Evolutionary conservation across 2,329 filamentous ascomycete genomes (phyloP).

Genomic region (Cadophora gregata): DNA sequence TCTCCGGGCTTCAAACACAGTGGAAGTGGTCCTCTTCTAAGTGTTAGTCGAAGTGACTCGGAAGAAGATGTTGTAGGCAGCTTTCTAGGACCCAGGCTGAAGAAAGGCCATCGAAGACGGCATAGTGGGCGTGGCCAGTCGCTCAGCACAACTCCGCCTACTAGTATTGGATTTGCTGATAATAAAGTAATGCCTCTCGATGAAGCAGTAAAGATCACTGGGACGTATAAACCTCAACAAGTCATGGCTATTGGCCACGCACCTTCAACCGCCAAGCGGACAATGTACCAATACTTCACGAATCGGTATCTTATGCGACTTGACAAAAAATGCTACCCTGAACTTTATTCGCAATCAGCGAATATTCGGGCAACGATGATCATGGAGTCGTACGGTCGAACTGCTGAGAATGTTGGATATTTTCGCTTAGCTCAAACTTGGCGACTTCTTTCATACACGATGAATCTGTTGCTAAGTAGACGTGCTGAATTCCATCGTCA

Average conservation of each 20-base stretch:
- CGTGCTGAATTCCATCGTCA: conserved; percentile 64
- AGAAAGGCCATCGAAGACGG: conserved; percentile 50
- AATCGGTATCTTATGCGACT: conserved; percentile 62
- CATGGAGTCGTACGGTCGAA: conserved; percentile 61
- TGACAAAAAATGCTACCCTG: conserved; percentile 25
- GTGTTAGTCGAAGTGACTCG: conserved; percentile 66
- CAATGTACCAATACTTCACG: conserved; percentile 62
- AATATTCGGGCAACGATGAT: conserved; percentile 54
- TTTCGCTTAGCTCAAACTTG: conserved; percentile 69
- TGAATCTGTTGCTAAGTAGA: conserved; percentile 58
- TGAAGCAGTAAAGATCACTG: conserved; percentile 62
- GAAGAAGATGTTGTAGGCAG: conserved; percentile 68
- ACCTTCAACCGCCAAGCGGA: conserved; percentile 56
- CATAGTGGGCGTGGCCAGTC: conserved; percentile 50
- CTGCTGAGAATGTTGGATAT: conserved; percentile 61
- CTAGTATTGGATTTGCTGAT: conserved; percentile 46
- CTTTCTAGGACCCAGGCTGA: conserved; percentile 59
- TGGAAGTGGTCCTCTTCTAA: conserved; percentile 56
- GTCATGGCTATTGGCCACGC: conserved; percentile 66
- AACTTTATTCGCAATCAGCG: conserved; percentile 22
- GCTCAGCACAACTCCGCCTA: conserved; percentile 61
- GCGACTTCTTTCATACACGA: conserved; percentile 64
- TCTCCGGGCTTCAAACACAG: conserved; percentile 46
- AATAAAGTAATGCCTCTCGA: conserved; percentile 57
- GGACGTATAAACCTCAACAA: conserved; percentile 63